phyloP scores from a whole-genome alignment of 1,284 basidiomycete genomes.

The Heimioporus punctisporus region DNA sequence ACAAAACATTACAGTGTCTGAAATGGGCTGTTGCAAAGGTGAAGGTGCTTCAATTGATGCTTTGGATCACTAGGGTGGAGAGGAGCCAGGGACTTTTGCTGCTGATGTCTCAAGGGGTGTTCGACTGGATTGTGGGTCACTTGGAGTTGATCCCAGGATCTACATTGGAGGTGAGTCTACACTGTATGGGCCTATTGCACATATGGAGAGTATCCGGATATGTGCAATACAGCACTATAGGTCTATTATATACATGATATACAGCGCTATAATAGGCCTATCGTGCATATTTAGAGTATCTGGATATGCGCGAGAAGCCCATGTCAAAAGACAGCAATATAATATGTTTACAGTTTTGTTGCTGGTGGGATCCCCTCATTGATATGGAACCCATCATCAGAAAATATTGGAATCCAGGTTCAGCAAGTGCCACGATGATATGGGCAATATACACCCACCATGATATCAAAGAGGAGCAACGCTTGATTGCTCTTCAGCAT shows the following conservation, averaged over 20 bases:
- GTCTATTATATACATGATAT: too few relatives aligned
- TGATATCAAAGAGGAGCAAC: not conserved
- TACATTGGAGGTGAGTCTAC: too few relatives aligned
- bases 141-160: not conserved
- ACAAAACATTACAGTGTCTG: not conserved
- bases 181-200: too few relatives aligned
- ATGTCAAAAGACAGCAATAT: too few relatives aligned
- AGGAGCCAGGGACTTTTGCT: not conserved
- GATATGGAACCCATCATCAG: not conserved
- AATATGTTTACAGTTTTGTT: not conserved
- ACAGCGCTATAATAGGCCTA: too few relatives aligned
- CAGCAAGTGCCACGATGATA: not conserved
- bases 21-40: not conserved
- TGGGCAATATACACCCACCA: not conserved
- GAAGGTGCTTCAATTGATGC: not conserved
- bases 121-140: not conserved
- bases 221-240: too few relatives aligned
- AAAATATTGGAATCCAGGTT: not conserved
- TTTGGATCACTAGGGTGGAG: not conserved
- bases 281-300: not conserved
- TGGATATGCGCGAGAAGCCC: too few relatives aligned
- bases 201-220: too few relatives aligned
- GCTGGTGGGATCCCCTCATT: not conserved
- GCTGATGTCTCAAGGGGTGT: not conserved
- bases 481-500: not conserved